Evolutionary conservation across 495 filamentous ascomycete genomes (phyloP).

Genomic region (Lindgomyces ingoldianus): DNA sequence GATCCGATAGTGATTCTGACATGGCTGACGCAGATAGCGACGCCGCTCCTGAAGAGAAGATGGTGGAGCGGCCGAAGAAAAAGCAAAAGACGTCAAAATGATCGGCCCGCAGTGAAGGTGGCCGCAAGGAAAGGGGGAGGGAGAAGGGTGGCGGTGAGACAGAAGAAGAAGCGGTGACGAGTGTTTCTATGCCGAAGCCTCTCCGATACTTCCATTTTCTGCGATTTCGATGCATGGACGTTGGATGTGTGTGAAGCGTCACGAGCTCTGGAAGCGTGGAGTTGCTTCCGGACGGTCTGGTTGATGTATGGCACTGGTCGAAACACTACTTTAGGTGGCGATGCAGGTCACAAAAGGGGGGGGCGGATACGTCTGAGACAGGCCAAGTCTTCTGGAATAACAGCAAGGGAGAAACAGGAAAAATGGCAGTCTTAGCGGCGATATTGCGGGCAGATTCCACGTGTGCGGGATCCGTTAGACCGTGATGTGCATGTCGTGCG

Average conservation of each 20-base stretch:
- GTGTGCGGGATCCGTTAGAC: background rate
- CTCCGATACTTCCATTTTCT: constrained; percentile 1
- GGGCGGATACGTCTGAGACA: background rate
- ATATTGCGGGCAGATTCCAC: constrained; percentile 12
- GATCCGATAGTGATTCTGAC: constrained; percentile 66
- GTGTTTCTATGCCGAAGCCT: background rate
- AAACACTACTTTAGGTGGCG: constrained; percentile 4
- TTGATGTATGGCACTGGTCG: constrained; percentile 1
- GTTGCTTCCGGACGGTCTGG: constrained; percentile 1
- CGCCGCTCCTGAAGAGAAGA: constrained; percentile 49
- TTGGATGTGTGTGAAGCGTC: background rate
- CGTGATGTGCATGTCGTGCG: constrained; percentile 7
- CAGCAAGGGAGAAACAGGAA: background rate
- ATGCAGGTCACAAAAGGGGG: constrained; percentile 3
- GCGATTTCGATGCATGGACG: constrained; percentile 18
- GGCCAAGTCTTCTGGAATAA: constrained; percentile 10
- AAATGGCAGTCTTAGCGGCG: constrained; percentile 19
- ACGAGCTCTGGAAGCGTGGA: constrained; percentile 2
- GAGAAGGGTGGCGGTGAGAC: background rate
- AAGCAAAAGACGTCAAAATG: constrained; percentile 58
- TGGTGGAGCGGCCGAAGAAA: constrained; percentile 66
- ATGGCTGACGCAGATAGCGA: constrained; percentile 60
- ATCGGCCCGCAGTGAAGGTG: background rate
- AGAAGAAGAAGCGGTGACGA: constrained; percentile 4
- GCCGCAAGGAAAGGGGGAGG: too few species aligned